Conservation (phyloP, 75 land plant genomes). For the Pinus tabuliformis region DNA sequence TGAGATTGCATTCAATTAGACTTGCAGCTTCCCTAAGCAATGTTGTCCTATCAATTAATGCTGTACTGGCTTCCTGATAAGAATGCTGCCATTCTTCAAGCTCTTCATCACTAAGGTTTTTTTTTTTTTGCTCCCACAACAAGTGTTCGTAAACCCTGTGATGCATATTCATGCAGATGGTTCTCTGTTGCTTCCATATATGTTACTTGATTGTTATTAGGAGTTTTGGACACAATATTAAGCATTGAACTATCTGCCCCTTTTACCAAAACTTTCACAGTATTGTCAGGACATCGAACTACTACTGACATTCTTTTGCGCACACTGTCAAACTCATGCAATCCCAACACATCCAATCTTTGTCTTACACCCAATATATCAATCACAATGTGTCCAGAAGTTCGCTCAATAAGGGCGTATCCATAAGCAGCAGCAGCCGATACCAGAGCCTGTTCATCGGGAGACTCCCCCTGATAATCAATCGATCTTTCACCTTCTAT, state of each 20-base stretch:
- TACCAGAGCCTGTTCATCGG: constrained; percentile 95
- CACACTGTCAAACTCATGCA: constrained; percentile 90
- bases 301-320: constrained; percentile 88
- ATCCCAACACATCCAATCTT: constrained; percentile 72
- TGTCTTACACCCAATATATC: constrained; percentile 66
- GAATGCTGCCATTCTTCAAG: constrained; percentile 59
- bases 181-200: constrained; percentile 31
- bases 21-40: constrained; percentile 68
- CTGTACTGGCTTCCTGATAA: constrained; percentile 76
- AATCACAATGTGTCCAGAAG: constrained; percentile 70
- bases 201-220: not conserved
- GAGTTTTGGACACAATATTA: constrained; percentile 20
- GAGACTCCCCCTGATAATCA: constrained; percentile 91
- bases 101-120: constrained; percentile 54
- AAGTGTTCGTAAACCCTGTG: constrained; percentile 76
- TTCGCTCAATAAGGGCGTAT: constrained; percentile 75
- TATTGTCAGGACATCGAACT: constrained; percentile 56
- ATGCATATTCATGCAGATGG: constrained; percentile 66
- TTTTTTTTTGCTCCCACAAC: constrained; percentile 71
- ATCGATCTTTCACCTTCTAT: constrained; percentile 35
- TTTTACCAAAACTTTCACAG: constrained; percentile 75
- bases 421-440: constrained; percentile 87
- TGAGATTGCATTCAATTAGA: constrained; percentile 50
- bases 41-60: constrained; percentile 50
- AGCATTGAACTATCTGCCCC: constrained; percentile 87